Base-by-base conservation (phyloP, 225 moss, liverwort and hornwort genomes). In the Physcomitrellopsis africana region DNA sequence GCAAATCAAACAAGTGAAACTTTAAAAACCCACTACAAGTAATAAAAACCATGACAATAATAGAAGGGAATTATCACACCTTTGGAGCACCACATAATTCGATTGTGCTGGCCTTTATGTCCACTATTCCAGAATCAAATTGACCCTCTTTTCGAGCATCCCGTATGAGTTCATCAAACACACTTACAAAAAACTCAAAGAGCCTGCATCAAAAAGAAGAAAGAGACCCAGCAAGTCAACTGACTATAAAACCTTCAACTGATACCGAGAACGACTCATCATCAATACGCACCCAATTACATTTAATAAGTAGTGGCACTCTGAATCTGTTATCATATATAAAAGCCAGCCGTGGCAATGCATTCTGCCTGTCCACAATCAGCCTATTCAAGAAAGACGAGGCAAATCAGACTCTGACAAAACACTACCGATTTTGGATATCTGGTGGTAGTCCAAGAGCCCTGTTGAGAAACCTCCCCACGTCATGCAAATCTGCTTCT, bases 91-190 rank as follows among this genome's bases (percentile, higher is more conserved):
- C 89, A 64, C 88, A 87, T 71, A 99, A 72, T 79, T 93, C 93
- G 65, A 99, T 93, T 53, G 83, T 81, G 79, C 90, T 93, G 26
- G 99, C 99, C 75, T 87, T 89, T 60, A 99, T 95, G 75, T 99
- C 99, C 69, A 93, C 90, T 62, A 99, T 99, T 55, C 99, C 99
- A 72, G 95, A 99, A 82, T 99, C 99, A 64, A 99, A 99, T 80
- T 95, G 99, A 22, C 99, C 99, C 55, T 93, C 95, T 72, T 89
- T 99, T 29, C 99, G 93, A 63, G 99, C 99, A 75, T 91, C 90
- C 80, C 88, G 93, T 61, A 99, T 90, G 19, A 99, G 82, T 71
- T 95, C 89, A 80, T 99, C 95, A 82, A 99, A 99, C 47, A 95
- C 88, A 66, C 85, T 88, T 56, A 94, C 95, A 79, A 95, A 99